Evolutionary conservation across 805 yeast genomes (phyloP).

Genomic region (Cyberlindnera amylophila): DNA sequence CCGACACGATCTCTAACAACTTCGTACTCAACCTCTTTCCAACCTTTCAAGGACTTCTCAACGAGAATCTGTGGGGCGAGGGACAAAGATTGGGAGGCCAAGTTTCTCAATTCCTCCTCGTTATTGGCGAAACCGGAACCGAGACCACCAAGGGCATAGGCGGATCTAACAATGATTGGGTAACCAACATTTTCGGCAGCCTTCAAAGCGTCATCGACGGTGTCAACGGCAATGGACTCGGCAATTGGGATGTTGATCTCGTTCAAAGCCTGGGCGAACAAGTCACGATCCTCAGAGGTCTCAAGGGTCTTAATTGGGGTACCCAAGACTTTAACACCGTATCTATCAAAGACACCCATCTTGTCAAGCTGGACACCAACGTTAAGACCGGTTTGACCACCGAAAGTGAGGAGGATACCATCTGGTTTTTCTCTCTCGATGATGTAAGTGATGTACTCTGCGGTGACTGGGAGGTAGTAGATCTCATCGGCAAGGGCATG

Average conservation of each 20-base stretch:
- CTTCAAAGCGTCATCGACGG: constrained; percentile 85
- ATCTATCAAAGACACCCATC: constrained; percentile 89
- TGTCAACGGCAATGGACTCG: constrained; percentile 91
- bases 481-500: constrained; percentile 94
- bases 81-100: constrained; percentile 85
- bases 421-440: constrained; percentile 96
- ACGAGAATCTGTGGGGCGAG: constrained; percentile 93
- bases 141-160: constrained; percentile 94
- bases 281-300: constrained; percentile 96
- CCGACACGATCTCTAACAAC: constrained; percentile 95
- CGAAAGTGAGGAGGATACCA: constrained; percentile 92
- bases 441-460: constrained; percentile 92
- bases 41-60: constrained; percentile 95
- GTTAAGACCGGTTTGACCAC: constrained; percentile 97
- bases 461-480: constrained; percentile 92
- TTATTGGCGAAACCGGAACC: constrained; percentile 96
- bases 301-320: constrained; percentile 95
- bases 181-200: constrained; percentile 89
- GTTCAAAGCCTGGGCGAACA: constrained; percentile 91
- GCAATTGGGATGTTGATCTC: constrained; percentile 97
- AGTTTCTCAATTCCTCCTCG: constrained; percentile 75
- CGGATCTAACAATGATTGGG: constrained; percentile 96
- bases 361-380: constrained; percentile 94
- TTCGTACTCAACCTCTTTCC: constrained; percentile 99
- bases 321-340: constrained; percentile 91